Conservation (phyloP, 2,329 filamentous ascomycete species). For the Fusarium agapanthi region DNA sequence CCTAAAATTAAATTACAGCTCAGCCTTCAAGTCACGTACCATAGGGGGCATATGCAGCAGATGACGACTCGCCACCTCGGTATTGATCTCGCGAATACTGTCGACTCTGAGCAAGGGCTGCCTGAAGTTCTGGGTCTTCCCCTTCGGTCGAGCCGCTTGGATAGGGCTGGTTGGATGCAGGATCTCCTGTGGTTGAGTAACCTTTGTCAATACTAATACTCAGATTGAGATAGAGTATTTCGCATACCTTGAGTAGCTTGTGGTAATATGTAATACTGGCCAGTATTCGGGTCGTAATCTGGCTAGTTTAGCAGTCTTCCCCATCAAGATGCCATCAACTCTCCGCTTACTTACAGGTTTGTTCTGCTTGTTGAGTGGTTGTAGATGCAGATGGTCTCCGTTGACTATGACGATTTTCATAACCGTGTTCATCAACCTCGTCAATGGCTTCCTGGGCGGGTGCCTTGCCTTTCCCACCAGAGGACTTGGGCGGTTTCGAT, state of each 20-base stretch:
- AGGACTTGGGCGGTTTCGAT: constrained; percentile 32
- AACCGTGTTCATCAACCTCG: constrained; percentile 23
- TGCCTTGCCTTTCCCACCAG: constrained; percentile 35
- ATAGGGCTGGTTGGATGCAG: constrained; percentile 2
- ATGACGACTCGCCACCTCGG: constrained; percentile 18
- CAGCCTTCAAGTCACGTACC: background rate
- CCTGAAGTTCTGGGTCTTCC: constrained; percentile 17
- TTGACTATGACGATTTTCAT: background rate
- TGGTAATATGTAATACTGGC: constrained; percentile 3
- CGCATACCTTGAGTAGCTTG: constrained; percentile 15
- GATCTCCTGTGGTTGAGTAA: constrained; percentile 4
- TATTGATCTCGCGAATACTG: constrained; percentile 17
- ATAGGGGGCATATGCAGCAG: constrained; percentile 12
- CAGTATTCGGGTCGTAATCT: constrained; percentile 22
- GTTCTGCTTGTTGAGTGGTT: background rate
- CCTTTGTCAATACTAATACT: background rate
- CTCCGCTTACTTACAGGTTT: constrained; percentile 4
- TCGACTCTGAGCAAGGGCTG: constrained; percentile 19
- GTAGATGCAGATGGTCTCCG: background rate
- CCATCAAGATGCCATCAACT: background rate
- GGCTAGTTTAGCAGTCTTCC: background rate
- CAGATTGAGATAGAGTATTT: background rate
- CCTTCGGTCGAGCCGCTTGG: background rate
- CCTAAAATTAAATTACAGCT: background rate
- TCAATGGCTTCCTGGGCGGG: constrained; percentile 25